These are phyloP conservation scores for Solanum lignicaule DNA, from an alignment of 257 asterid species.

Conservation along the genomic window DNA sequence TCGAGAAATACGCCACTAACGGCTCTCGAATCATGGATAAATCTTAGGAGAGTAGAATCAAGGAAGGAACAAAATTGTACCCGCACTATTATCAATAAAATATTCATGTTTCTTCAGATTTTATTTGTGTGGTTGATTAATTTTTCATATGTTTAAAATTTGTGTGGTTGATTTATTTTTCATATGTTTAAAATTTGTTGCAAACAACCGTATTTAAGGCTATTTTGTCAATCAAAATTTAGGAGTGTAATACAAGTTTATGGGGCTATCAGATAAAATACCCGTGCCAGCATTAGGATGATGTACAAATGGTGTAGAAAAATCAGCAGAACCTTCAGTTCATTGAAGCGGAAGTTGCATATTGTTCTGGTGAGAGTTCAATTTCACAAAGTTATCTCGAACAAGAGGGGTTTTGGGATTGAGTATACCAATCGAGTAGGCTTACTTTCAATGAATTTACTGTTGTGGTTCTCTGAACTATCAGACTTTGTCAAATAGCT, in stretches of 20 bases:
- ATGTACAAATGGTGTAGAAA: background rate
- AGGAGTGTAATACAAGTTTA: background rate
- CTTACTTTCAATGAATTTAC: background rate
- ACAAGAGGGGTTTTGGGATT: background rate
- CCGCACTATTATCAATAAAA: too few species aligned
- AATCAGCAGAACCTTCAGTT: background rate
- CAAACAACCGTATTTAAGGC: too few species aligned
- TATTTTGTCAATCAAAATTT: background rate
- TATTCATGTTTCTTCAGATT: too few species aligned
- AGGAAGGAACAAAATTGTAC: too few species aligned
- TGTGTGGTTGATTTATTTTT: too few species aligned
- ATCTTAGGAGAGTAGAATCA: too few species aligned
- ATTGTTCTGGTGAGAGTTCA: background rate
- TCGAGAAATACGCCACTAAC: too few species aligned
- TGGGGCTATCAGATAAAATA: background rate
- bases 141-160: too few species aligned
- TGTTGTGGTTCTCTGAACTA: conserved; percentile 2
- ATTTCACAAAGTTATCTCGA: background rate
- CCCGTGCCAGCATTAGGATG: background rate
- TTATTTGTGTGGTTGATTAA: too few species aligned
- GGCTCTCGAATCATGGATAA: too few species aligned
- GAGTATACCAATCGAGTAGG: background rate
- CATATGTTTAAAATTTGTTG: too few species aligned
- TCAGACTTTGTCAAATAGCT: background rate
- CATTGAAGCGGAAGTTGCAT: background rate